Evolutionary conservation across 495 filamentous ascomycete genomes (phyloP).

Genomic region (Niebla homalea): DNA sequence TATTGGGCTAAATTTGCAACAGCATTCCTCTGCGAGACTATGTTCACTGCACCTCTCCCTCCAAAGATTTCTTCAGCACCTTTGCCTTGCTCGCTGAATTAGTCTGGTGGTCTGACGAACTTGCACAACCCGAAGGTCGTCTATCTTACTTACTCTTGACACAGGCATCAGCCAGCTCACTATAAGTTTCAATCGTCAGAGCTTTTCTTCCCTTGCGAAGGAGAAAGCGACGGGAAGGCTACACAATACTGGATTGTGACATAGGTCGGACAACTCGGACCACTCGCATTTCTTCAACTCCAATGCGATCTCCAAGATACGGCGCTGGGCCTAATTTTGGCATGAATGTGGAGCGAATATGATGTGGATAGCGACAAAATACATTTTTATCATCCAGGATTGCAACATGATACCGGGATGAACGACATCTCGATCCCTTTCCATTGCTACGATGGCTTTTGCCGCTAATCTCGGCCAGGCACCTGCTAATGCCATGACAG

Average conservation of each 20-base stretch:
- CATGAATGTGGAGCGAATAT: slow-evolving; percentile 6
- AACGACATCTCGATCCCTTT: slow-evolving; percentile 9
- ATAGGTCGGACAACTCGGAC: background rate
- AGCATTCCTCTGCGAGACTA: background rate
- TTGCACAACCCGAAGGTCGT: background rate
- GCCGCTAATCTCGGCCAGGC: slow-evolving; percentile 8
- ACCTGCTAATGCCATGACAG: slow-evolving; percentile 6
- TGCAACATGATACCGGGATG: background rate
- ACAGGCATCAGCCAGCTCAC: slow-evolving; percentile 5
- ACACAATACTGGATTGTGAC: slow-evolving; percentile 5
- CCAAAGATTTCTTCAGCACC: slow-evolving; percentile 1
- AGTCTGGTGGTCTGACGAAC: background rate
- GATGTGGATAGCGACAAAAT: slow-evolving; percentile 2
- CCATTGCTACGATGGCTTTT: slow-evolving; percentile 9
- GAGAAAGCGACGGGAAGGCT: background rate
- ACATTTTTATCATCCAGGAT: slow-evolving; percentile 2
- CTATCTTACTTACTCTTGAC: slow-evolving; percentile 7
- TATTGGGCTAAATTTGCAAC: background rate
- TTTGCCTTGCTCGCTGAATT: slow-evolving; percentile 4
- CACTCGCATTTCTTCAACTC: slow-evolving; percentile 1
- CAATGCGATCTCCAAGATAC: too few relatives aligned
- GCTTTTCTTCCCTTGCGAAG: background rate
- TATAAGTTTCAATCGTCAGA: background rate
- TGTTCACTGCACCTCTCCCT: background rate
- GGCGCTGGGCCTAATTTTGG: background rate